Percentiles rank a stretch among this genome's conserved stretches.
phyloP scores from a whole-genome alignment of 2,329 filamentous ascomycete species.

The Hypoxylon sp. region DNA sequence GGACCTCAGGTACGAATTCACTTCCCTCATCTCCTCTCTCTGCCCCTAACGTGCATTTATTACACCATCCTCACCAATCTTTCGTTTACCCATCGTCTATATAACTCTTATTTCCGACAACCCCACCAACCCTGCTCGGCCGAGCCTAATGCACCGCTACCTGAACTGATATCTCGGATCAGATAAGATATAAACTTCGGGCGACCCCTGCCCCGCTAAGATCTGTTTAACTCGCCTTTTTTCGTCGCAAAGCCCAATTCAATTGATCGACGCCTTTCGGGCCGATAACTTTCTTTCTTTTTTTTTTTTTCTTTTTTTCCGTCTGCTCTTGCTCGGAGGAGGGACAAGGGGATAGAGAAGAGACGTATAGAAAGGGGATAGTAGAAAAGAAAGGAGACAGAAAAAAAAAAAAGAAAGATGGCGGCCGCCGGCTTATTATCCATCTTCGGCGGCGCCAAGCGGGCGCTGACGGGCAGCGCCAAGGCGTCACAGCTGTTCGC shows the following conservation, averaged over 20 bases:
- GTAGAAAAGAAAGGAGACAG: slow-evolving; percentile 10
- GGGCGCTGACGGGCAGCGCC: slow-evolving; percentile 47
- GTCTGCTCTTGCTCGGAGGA: not conserved
- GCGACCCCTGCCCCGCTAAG: slow-evolving; percentile 18
- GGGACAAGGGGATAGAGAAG: not conserved
- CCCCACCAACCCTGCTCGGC: slow-evolving; percentile 30
- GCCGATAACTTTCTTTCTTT: not conserved
- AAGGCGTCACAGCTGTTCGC: slow-evolving; percentile 70
- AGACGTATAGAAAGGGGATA: not conserved
- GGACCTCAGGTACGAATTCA: not conserved
- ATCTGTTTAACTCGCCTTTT: slow-evolving; percentile 1
- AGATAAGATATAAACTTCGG: slow-evolving; percentile 27
- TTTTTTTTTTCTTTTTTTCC: not conserved
- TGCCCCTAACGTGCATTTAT: not conserved
- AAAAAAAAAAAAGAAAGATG: slow-evolving; percentile 43
- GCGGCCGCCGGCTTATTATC: slow-evolving; percentile 57
- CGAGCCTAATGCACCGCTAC: slow-evolving; percentile 20
- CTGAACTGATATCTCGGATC: slow-evolving; percentile 22
- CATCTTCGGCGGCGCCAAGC: slow-evolving; percentile 54
- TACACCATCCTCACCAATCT: not conserved
- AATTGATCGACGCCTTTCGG: slow-evolving; percentile 1
- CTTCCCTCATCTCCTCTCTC: not conserved
- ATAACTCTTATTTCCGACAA: not conserved
- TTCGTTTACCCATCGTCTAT: not conserved
- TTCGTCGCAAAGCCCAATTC: not conserved